Evolutionary conservation across 495 filamentous ascomycete genomes (phyloP), one percentile per base, ranked within the genome.

Genomic region (Podospora pseudoanserina): DNA sequence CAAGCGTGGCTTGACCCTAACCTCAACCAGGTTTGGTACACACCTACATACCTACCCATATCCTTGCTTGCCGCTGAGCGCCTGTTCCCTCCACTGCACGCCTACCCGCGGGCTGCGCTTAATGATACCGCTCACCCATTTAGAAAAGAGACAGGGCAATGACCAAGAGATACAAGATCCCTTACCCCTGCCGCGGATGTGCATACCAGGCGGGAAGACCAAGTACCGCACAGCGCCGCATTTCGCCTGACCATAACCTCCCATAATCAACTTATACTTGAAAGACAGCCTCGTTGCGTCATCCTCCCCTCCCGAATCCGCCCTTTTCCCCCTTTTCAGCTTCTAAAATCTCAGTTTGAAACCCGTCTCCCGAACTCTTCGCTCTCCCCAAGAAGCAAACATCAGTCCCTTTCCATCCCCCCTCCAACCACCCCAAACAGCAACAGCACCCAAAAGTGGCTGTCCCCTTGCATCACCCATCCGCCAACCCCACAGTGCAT

Each of bases 101-200:
- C 26, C 27, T 27, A 34, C 49, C 59, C 30, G 26, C 54, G 49
- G 55, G 63, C 67, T 69, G 67, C 67, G 67, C 67, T 69, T 69
- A 69, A 69, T 65, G 63, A 69, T 69, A 57, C 63, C 61, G n/a
- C 18, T 20, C 34, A 32, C 59, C 59, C 39, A 49, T 49, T 32
- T 32, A 32, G 30, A 32, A 32, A 23, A 23, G 23, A 49, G 9
- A 49, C 39, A 49, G 39, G 13, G 13, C 23, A 1, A 23, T 23
- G 23, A 1, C 23, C 1, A 23, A 23, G 23, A 23, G 23, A 23
- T 23, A 23, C 23, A 23, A 13, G 16, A 18, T 58, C 55, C n/a
- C 61, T 20, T 63, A 49, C 32, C 61, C 30, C 27, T 49, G 61
- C 32, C 61, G 30, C 61, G 16, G 61, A 20, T 32, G 19, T 63